Evolutionary conservation across 768 basidiomycete species (phyloP), one percentile per base, ranked within the genome.

Genomic region (Cantharellus anzutake): DNA sequence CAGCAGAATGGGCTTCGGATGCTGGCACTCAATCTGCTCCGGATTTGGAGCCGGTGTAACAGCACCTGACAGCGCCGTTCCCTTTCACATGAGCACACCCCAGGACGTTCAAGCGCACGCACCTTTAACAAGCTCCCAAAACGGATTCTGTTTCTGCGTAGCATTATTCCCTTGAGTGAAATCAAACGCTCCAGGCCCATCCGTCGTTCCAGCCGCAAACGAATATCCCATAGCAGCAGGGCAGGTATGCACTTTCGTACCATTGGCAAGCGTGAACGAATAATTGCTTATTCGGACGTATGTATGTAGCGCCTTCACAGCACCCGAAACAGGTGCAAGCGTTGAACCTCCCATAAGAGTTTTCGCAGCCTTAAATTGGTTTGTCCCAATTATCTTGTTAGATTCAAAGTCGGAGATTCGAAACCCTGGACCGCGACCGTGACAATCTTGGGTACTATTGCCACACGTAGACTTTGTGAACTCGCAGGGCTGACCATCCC

Each of bases 91-190:
- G 44, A 48, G 11, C 44, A 48, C 29, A 48, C 44, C n/a, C 20
- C 20, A 11, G 29, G 44, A 48, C 29, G 44, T 48, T 48, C 44
- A 48, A 48, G 29, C 14, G 41, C 51, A 11, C 57, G 29, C 63
- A 77, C 80, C 79, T 71, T 86, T 89, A 57, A 88, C 83, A 39
- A 86, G 65, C 63, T 87, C 76, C 84, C 86, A 87, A 67, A 88
- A 84, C 3, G 83, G 82, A 67, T 88, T 86, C 66, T 78, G 80
- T 4, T 78, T 69, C 14, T 67, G 67, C 2, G 81, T 78, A 29
- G 78, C 75, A 66, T 86, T 85, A 63, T 77, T 74, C 3, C 86
- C 84, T 71, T 87, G 86, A 40, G 80, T 70, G 63, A 87, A 89
- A 68, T 86, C 83, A 62, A 87, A 80, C 1, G 79, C 78, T 20